Evolutionary conservation across 108 stramenopile species (phyloP).

Genomic region (Fragilaria crotonensis): DNA sequence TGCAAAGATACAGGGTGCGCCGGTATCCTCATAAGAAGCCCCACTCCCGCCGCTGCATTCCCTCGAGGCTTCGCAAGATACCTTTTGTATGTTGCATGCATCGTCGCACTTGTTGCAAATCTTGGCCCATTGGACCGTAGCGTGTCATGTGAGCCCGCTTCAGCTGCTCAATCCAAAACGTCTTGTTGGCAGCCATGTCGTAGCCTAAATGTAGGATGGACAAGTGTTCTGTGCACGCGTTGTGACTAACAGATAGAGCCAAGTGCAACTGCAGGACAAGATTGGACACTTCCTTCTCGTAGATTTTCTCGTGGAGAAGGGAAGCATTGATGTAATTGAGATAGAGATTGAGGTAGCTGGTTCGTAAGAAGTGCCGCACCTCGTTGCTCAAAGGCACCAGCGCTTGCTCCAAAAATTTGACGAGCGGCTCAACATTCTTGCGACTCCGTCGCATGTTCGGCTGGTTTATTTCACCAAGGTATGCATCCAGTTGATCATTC

Average conservation of each 20-base stretch:
- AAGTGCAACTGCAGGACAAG: constrained; percentile 57
- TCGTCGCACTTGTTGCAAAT: constrained; percentile 43
- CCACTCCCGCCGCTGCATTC: constrained; percentile 11
- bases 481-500: neutral
- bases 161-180: constrained; percentile 77
- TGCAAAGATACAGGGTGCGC: no score
- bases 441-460: neutral
- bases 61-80: constrained; percentile 44
- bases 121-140: constrained; percentile 52
- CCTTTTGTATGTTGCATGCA: constrained; percentile 55
- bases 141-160: constrained; percentile 55
- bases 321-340: constrained; percentile 54
- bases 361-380: constrained; percentile 31
- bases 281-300: constrained; percentile 13
- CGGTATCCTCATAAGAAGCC: neutral
- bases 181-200: constrained; percentile 33
- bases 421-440: neutral
- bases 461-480: neutral
- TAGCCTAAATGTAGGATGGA: constrained; percentile 68
- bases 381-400: constrained; percentile 23
- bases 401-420: constrained; percentile 15
- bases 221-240: constrained; percentile 75
- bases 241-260: constrained; percentile 43
- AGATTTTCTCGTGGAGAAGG: neutral
- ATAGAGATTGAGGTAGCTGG: constrained; percentile 37